Evolutionary conservation across 768 basidiomycete genomes (phyloP).

Genomic region (Mrakia frigida): DNA sequence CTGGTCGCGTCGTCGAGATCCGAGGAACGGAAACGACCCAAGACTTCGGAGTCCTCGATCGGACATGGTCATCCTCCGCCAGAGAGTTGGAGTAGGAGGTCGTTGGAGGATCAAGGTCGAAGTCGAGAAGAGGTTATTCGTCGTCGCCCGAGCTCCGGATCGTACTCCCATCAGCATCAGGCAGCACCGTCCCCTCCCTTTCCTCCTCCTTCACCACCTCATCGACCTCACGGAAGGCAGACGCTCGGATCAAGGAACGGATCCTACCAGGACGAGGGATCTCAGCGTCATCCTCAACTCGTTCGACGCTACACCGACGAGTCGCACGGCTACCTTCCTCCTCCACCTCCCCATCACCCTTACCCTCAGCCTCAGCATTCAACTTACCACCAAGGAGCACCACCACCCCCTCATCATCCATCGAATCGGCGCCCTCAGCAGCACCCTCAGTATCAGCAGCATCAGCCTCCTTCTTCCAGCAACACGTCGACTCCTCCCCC

Average conservation of each 20-base stretch:
- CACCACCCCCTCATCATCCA: not conserved
- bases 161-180: not conserved
- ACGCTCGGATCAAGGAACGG: not conserved
- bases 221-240: not conserved
- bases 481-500: not conserved
- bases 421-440: no score
- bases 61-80: not conserved
- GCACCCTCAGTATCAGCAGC: no score
- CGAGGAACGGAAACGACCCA: not conserved
- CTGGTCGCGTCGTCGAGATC: not conserved
- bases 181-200: not conserved
- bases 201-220: constrained; percentile 5
- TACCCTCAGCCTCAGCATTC: not conserved
- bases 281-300: not conserved
- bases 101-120: not conserved
- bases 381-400: not conserved
- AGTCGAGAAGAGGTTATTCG: not conserved
- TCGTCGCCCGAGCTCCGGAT: not conserved
- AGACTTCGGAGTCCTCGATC: not conserved
- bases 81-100: not conserved
- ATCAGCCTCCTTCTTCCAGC: not conserved
- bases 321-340: not conserved
- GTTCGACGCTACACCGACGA: constrained; percentile 14
- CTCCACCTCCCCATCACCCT: not conserved
- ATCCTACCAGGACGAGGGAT: not conserved